Conservation (phyloP, 805 yeast species). For the Torulaspora delbrueckii region DNA sequence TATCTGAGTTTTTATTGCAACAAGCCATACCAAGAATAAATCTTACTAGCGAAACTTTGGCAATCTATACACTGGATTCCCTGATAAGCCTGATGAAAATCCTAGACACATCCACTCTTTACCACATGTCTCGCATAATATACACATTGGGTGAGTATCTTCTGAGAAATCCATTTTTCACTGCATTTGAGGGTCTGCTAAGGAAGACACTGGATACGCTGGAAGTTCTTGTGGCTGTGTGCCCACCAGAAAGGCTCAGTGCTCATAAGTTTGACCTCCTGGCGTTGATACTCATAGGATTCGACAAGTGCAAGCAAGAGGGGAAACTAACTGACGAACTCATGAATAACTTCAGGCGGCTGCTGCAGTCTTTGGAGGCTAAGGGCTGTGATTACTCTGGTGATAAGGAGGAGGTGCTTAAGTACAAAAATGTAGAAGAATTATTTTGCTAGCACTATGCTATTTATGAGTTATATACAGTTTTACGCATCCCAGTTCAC, state of each 20-base stretch:
- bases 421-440: slow-evolving; percentile 5
- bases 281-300: slow-evolving; percentile 19
- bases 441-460: slow-evolving; percentile 1
- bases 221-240: slow-evolving; percentile 4
- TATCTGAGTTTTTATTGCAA: slow-evolving; percentile 26
- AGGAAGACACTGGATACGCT: slow-evolving; percentile 16
- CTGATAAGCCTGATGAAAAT: slow-evolving; percentile 4
- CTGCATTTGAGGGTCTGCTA: slow-evolving; percentile 17
- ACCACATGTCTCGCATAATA: slow-evolving; percentile 25
- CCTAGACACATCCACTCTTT: slow-evolving; percentile 10
- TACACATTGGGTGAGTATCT: slow-evolving; percentile 29
- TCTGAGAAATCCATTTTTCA: slow-evolving; percentile 28
- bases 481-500: slow-evolving; percentile 2
- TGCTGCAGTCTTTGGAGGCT: slow-evolving; percentile 6
- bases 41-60: slow-evolving; percentile 20
- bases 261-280: slow-evolving; percentile 27
- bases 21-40: slow-evolving; percentile 27
- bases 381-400: slow-evolving; percentile 14
- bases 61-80: slow-evolving; percentile 12
- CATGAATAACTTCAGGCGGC: background rate
- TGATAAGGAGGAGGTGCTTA: slow-evolving; percentile 9
- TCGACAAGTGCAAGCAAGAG: slow-evolving; percentile 26
- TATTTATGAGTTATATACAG: slow-evolving; percentile 5
- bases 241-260: slow-evolving; percentile 21
- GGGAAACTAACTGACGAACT: slow-evolving; percentile 14